These are phyloP conservation scores for Neocatenulostroma microsporum DNA, from an alignment of 2,329 filamentous ascomycete species.

Conservation along the genomic window DNA sequence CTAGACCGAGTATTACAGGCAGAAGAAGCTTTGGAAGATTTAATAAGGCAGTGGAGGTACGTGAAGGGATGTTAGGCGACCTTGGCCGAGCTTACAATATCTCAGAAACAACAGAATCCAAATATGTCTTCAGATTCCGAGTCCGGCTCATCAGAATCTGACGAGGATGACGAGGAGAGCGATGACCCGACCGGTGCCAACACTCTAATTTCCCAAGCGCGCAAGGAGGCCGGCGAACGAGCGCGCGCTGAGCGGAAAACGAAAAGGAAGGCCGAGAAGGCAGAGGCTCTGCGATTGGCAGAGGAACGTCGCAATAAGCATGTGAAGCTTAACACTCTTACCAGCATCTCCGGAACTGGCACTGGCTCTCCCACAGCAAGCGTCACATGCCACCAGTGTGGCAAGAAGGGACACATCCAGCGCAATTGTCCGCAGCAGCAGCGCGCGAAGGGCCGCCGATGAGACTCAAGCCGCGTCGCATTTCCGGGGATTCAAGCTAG, in stretches of 20 bases:
- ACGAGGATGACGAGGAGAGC: slow-evolving; percentile 28
- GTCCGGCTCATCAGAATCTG: slow-evolving; percentile 26
- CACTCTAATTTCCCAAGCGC: slow-evolving; percentile 39
- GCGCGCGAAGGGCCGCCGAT: too few relatives aligned
- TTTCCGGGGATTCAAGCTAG: too few relatives aligned
- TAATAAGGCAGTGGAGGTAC: slow-evolving; percentile 32
- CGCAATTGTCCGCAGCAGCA: not conserved
- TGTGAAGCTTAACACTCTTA: slow-evolving; percentile 54
- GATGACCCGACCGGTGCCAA: slow-evolving; percentile 36
- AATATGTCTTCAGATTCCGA: slow-evolving; percentile 19
- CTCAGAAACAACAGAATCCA: slow-evolving; percentile 34
- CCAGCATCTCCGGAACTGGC: slow-evolving; percentile 46
- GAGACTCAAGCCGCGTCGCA: too few relatives aligned
- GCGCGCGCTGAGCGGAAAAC: slow-evolving; percentile 38
- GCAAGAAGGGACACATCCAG: not conserved
- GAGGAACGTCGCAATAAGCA: slow-evolving; percentile 58
- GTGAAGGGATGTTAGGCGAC: not conserved
- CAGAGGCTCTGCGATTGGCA: slow-evolving; percentile 45
- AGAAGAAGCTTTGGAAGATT: slow-evolving; percentile 47
- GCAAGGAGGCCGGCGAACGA: slow-evolving; percentile 38
- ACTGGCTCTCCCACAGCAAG: slow-evolving; percentile 6
- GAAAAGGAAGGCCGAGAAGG: slow-evolving; percentile 43
- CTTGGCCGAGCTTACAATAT: slow-evolving; percentile 4
- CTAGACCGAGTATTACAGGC: slow-evolving; percentile 28
- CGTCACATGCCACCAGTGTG: not conserved